Conservation (phyloP, 2,329 filamentous ascomycete species). For the Cytospora paraplurivora region DNA sequence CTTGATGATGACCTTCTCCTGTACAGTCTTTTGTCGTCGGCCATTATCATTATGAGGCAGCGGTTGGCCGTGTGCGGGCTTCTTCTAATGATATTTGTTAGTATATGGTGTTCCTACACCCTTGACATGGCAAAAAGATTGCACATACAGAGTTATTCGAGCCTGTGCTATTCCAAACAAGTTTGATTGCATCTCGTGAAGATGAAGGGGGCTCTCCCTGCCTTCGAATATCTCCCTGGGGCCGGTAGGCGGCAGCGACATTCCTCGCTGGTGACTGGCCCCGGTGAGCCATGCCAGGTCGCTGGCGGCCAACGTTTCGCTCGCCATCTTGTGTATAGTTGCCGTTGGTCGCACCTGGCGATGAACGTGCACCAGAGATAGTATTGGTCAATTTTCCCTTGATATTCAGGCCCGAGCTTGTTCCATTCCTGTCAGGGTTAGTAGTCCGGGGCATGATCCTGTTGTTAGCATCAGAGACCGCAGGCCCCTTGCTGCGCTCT, state of each 20-base stretch:
- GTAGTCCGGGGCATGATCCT: background rate
- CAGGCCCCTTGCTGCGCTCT: conserved; percentile 3
- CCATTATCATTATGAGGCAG: background rate
- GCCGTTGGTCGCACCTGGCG: conserved; percentile 1
- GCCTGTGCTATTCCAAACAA: background rate
- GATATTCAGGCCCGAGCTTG: background rate
- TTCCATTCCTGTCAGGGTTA: conserved; percentile 6
- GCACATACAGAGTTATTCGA: conserved; percentile 1
- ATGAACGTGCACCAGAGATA: background rate
- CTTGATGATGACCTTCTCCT: background rate
- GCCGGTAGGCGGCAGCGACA: conserved; percentile 5
- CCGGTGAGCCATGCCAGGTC: conserved; percentile 1
- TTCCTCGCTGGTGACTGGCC: background rate
- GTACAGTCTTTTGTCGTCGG: background rate
- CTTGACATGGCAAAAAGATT: background rate
- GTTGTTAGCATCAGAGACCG: background rate
- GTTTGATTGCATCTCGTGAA: background rate
- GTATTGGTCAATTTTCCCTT: background rate
- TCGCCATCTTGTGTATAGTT: background rate
- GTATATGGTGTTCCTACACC: background rate
- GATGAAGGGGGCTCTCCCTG: background rate
- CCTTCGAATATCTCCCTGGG: background rate
- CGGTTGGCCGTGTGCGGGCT: background rate
- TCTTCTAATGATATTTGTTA: conserved; percentile 2
- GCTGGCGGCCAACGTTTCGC: conserved; percentile 9